Evolutionary conservation across 805 yeast genomes (phyloP).

Genomic region (Wickerhamiella vanderwaltii): DNA sequence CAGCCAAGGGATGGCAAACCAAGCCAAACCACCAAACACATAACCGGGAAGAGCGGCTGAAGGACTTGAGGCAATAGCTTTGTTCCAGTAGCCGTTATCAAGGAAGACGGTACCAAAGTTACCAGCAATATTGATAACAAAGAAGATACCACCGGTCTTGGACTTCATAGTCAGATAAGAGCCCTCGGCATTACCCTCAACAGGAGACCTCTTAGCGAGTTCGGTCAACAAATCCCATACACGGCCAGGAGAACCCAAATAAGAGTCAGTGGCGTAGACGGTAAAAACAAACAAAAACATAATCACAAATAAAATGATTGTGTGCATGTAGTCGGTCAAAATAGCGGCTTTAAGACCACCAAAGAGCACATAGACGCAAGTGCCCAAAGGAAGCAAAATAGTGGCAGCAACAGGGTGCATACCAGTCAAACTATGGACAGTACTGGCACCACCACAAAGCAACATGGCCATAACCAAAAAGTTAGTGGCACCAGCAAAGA

Average conservation of each 20-base stretch:
- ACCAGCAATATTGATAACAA: slow-evolving; percentile 78
- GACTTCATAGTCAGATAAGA: slow-evolving; percentile 83
- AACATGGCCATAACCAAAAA: slow-evolving; percentile 87
- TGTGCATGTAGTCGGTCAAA: slow-evolving; percentile 68
- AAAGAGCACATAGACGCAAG: slow-evolving; percentile 56
- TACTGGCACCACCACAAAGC: slow-evolving; percentile 81
- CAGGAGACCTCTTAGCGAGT: slow-evolving; percentile 46
- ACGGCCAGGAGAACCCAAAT: slow-evolving; percentile 68
- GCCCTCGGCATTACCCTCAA: slow-evolving; percentile 71
- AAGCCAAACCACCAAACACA: slow-evolving; percentile 74
- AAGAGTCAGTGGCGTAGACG: slow-evolving; percentile 55
- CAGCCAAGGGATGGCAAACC: slow-evolving; percentile 84
- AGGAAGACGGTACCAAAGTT: slow-evolving; percentile 81
- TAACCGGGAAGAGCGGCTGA: slow-evolving; percentile 80
- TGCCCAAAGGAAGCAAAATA: slow-evolving; percentile 72
- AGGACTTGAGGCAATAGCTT: slow-evolving; percentile 77
- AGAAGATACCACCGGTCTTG: slow-evolving; percentile 74
- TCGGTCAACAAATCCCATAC: slow-evolving; percentile 64
- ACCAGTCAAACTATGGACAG: slow-evolving; percentile 69
- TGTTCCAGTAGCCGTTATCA: slow-evolving; percentile 82
- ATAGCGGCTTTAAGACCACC: slow-evolving; percentile 81
- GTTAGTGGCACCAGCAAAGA: slow-evolving; percentile 79
- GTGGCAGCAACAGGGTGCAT: slow-evolving; percentile 72
- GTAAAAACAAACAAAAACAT: slow-evolving; percentile 72
- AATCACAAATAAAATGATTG: slow-evolving; percentile 66